Conservation (phyloP, 495 filamentous ascomycete species). For the Penicillium odoratum region DNA sequence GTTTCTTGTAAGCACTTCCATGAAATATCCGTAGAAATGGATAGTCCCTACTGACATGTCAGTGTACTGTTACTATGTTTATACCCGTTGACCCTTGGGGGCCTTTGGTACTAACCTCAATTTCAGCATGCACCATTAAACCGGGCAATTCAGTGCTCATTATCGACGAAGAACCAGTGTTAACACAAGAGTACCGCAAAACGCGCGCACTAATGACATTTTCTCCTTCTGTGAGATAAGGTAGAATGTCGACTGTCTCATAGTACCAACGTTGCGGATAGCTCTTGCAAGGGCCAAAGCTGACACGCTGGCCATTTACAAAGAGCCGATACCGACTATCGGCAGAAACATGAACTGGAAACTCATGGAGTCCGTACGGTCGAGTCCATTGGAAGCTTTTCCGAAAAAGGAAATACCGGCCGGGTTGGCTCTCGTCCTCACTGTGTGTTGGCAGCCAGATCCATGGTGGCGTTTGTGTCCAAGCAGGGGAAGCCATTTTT, state of each 20-base stretch:
- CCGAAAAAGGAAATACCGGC: constrained; percentile 26
- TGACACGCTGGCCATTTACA: constrained; percentile 24
- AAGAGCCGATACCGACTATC: constrained; percentile 32
- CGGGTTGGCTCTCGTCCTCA: constrained; percentile 21
- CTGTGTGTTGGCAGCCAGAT: constrained; percentile 23
- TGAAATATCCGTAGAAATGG: constrained; percentile 16
- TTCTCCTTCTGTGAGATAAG: constrained; percentile 14
- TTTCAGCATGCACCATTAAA: constrained; percentile 19
- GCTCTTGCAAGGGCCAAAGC: constrained; percentile 30
- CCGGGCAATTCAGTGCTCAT: constrained; percentile 23
- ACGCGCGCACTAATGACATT: constrained; percentile 28
- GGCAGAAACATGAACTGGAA: constrained; percentile 25
- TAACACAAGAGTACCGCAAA: constrained; percentile 22
- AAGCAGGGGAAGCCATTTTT: constrained; percentile 1
- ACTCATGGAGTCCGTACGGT: not conserved
- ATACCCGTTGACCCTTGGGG: not conserved
- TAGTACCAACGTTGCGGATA: constrained; percentile 28
- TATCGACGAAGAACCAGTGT: constrained; percentile 23
- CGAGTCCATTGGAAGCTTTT: constrained; percentile 22
- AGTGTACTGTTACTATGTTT: not conserved
- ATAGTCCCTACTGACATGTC: constrained; percentile 9
- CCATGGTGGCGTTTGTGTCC: constrained; percentile 24
- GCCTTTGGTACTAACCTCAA: constrained; percentile 5
- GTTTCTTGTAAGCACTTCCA: constrained; percentile 26
- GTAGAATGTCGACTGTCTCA: constrained; percentile 28